Evolutionary conservation across 2,329 filamentous ascomycete species (phyloP).

Genomic region (Fonsecaea multimorphosa): DNA sequence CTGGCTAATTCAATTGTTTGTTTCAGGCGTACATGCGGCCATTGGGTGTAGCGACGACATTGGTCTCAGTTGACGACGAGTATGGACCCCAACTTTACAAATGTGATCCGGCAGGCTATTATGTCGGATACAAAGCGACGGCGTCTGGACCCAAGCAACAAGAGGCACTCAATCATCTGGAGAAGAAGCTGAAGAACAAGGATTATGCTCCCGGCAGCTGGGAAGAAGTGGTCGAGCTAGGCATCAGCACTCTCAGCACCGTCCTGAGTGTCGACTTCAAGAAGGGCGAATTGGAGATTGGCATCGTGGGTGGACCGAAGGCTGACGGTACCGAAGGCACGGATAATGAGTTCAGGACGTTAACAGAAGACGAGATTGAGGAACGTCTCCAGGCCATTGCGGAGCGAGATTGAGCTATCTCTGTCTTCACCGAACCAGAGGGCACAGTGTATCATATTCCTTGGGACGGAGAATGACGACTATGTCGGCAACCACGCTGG

Average conservation of each 20-base stretch:
- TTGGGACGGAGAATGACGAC: constrained; percentile 15
- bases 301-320: constrained; percentile 88
- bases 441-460: background rate
- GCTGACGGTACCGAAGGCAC: constrained; percentile 82
- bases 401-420: constrained; percentile 80
- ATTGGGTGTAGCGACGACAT: constrained; percentile 90
- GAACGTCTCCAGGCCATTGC: constrained; percentile 97
- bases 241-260: constrained; percentile 92
- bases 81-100: constrained; percentile 95
- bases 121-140: constrained; percentile 97
- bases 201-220: constrained; percentile 88
- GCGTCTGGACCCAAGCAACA: constrained; percentile 98
- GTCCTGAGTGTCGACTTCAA: constrained; percentile 99
- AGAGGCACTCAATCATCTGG: constrained; percentile 95
- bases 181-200: constrained; percentile 99
- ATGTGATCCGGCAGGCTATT: constrained; percentile 97
- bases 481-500: constrained; percentile 34
- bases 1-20: constrained; percentile 29
- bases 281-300: constrained; percentile 98
- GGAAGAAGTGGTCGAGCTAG: constrained; percentile 97
- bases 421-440: background rate
- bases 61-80: constrained; percentile 93
- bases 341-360: constrained; percentile 77
- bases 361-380: constrained; percentile 98
- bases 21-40: constrained; percentile 92